phyloP scores from a whole-genome alignment of 805 yeast species.

The Aciculoconidium aculeatum region DNA sequence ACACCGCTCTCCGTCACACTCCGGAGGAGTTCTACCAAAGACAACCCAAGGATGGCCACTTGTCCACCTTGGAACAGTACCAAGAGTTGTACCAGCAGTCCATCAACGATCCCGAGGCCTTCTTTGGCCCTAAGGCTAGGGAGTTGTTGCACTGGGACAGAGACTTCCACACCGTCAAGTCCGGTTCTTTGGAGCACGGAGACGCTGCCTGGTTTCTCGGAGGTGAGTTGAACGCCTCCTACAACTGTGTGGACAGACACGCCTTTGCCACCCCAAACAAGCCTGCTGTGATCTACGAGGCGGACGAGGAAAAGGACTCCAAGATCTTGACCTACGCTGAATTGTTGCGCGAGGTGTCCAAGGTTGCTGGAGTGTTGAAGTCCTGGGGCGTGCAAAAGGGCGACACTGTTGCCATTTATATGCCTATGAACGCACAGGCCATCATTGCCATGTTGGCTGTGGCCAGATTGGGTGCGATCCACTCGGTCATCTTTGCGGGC shows the following conservation, averaged over 20 bases:
- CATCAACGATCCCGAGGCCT: conserved; percentile 69
- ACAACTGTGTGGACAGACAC: conserved; percentile 79
- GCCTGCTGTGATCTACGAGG: conserved; percentile 73
- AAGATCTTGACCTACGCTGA: conserved; percentile 62
- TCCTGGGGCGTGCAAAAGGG: conserved; percentile 70
- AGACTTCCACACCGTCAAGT: conserved; percentile 60
- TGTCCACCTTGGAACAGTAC: conserved; percentile 64
- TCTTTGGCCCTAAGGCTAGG: conserved; percentile 74
- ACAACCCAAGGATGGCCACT: conserved; percentile 57
- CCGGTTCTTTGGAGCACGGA: conserved; percentile 56
- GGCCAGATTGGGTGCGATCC: conserved; percentile 76
- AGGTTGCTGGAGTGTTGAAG: conserved; percentile 63
- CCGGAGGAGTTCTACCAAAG: conserved; percentile 50
- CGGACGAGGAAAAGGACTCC: conserved; percentile 69
- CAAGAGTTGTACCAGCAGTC: conserved; percentile 64
- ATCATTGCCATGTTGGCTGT: conserved; percentile 71
- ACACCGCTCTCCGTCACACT: conserved; percentile 42
- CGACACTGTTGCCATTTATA: conserved; percentile 79
- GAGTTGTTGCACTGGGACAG: conserved; percentile 74
- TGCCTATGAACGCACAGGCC: conserved; percentile 85
- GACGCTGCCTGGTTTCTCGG: conserved; percentile 69
- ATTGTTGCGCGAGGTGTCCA: conserved; percentile 62
- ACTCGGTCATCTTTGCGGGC: conserved; percentile 83
- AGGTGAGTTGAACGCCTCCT: conserved; percentile 75
- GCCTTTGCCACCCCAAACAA: conserved; percentile 67